phyloP scores from a whole-genome alignment of 2,329 filamentous ascomycete genomes.

The Aspergillus tubingensis region DNA sequence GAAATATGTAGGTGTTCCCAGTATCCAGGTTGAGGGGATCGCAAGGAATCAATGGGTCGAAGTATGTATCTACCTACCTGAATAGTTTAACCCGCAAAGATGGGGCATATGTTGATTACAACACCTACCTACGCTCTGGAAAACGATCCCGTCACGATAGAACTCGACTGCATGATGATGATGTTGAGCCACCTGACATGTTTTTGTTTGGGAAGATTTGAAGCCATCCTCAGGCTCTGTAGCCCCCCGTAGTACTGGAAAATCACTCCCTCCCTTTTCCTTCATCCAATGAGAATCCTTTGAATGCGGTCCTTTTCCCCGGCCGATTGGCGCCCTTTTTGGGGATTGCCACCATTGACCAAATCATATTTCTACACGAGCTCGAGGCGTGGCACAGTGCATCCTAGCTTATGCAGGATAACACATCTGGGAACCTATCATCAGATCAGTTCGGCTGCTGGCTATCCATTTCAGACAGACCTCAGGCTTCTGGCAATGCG shows the following conservation, averaged over 20 bases:
- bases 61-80: background rate
- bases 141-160: background rate
- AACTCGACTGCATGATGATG: background rate
- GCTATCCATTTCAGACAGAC: conserved; percentile 1
- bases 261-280: background rate
- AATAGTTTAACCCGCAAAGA: background rate
- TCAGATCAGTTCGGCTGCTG: conserved; percentile 2
- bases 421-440: conserved; percentile 22
- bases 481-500: background rate
- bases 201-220: no score
- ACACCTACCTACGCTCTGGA: background rate
- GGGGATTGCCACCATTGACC: conserved; percentile 12
- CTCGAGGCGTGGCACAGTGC: conserved; percentile 15
- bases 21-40: background rate
- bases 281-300: background rate
- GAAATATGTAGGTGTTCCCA: background rate
- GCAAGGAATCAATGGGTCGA: background rate
- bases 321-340: conserved; percentile 9
- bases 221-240: no score
- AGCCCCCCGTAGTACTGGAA: background rate
- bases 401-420: conserved; percentile 18
- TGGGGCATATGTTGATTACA: background rate
- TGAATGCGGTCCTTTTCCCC: conserved; percentile 2
- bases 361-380: conserved; percentile 23
- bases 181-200: background rate